These are phyloP conservation scores for Rhodotorula sp. DNA, from an alignment of 1,284 basidiomycete genomes.

Conservation along the genomic window DNA sequence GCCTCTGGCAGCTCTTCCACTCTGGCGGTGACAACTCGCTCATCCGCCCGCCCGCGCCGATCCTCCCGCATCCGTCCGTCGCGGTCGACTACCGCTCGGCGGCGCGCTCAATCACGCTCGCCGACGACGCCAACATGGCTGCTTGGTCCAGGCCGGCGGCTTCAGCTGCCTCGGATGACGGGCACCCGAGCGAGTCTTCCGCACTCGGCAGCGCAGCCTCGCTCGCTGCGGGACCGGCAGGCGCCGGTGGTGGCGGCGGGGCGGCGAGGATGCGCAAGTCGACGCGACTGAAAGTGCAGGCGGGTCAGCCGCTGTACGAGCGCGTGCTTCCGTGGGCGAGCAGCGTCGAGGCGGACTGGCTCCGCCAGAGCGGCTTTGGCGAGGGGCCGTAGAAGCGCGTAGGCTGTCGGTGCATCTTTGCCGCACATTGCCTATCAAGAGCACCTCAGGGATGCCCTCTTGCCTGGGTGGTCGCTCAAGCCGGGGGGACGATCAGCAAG, in stretches of 20 bases:
- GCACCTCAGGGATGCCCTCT: too few species aligned
- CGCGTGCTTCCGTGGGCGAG: constrained; percentile 11
- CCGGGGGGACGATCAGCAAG: too few species aligned
- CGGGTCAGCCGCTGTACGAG: constrained; percentile 2
- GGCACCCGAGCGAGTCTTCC: not conserved
- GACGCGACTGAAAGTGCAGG: constrained; percentile 4
- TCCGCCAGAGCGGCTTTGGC: constrained; percentile 24
- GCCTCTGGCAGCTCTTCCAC: constrained; percentile 8
- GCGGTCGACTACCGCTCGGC: constrained; percentile 71
- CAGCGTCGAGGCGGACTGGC: constrained; percentile 14
- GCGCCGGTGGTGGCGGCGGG: not conserved
- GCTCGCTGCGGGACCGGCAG: constrained; percentile 1
- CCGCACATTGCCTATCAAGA: not conserved
- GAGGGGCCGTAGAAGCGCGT: not conserved
- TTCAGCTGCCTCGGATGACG: not conserved
- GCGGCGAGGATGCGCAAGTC: constrained; percentile 2
- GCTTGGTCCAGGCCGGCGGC: constrained; percentile 19
- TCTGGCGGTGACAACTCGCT: constrained; percentile 7
- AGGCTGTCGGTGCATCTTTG: too few species aligned
- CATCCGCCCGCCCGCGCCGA: constrained; percentile 6
- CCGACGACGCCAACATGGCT: constrained; percentile 61
- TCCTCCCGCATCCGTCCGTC: constrained; percentile 44
- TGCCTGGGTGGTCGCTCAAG: too few species aligned
- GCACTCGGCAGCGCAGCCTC: not conserved
- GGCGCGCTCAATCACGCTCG: constrained; percentile 65